Base-by-base conservation (phyloP, 345 rosid species). In the Euclidium syriacum region DNA sequence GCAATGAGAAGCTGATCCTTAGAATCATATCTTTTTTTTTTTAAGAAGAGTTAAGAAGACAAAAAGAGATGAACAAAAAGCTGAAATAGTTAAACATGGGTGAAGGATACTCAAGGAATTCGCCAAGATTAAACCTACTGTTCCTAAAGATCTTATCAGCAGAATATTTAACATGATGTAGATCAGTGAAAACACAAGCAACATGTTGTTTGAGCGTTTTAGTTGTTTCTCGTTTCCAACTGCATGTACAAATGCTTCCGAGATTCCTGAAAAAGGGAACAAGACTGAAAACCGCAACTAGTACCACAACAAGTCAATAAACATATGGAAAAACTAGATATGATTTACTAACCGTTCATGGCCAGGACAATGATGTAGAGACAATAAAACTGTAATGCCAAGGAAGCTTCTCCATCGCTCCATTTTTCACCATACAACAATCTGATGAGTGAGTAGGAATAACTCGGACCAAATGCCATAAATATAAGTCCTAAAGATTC, bases 391-490 rank as follows among this genome's bases (percentile, higher is more conserved):
- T 75, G 85, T 34, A 90, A 89, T 32, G 89, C 96, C 3, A 68
- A 33, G 23, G 96, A 78, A 27, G 92, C 96, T 79, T 94, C 99
- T 60, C 99, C 97, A 52, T 90, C 97, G 39, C 97, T 94, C 99
- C 99, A 94, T 81, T 84, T 90, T 52, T 60, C 77, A 35, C 97
- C 97, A 73, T 83, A 90, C 75, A 94, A 65, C 67, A 94, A 52
- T 79, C 99, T 81, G 71, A 94, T 77, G 69, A 90, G 81, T 44
- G 96, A 84, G 83, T 90, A 94, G 7, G 97, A 90, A 78, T 83
- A 94, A 67, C 99, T 90, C 55, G 99, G 99, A 27, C 97, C 99
- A 76, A 87, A 94, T 40, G 97, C 92, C 85, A 86, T 75, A 72
- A 90, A 87, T 40, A 87, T 62, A 32, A 85, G 85, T 73, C 96